These are phyloP conservation scores for Trichoderma cornu-damae DNA, from an alignment of 2,329 filamentous ascomycete species.

Conservation along the genomic window DNA sequence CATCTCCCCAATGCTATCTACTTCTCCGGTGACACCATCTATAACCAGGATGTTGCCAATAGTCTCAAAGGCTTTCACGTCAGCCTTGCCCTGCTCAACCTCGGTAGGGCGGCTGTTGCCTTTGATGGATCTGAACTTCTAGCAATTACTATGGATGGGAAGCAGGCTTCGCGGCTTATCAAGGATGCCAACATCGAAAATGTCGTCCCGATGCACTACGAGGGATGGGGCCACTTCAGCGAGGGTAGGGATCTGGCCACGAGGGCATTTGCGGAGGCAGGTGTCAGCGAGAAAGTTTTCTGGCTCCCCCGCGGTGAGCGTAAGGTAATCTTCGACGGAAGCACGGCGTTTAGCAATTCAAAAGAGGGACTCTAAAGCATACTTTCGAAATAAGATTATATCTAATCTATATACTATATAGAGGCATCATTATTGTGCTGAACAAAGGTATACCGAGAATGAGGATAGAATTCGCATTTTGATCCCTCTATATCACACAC, in stretches of 20 bases:
- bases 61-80: slow-evolving; percentile 37
- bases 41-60: slow-evolving; percentile 36
- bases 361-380: not conserved
- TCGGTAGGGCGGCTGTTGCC: slow-evolving; percentile 34
- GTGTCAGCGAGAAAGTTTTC: slow-evolving; percentile 31
- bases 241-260: slow-evolving; percentile 28
- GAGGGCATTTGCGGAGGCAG: slow-evolving; percentile 32
- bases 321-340: slow-evolving; percentile 11
- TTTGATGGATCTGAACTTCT: slow-evolving; percentile 24
- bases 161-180: slow-evolving; percentile 36
- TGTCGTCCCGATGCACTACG: slow-evolving; percentile 45
- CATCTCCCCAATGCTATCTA: slow-evolving; percentile 43
- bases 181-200: slow-evolving; percentile 37
- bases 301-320: slow-evolving; percentile 32
- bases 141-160: slow-evolving; percentile 43
- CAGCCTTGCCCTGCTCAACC: slow-evolving; percentile 37
- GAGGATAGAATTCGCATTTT: not conserved
- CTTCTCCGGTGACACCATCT: slow-evolving; percentile 47
- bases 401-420: not conserved
- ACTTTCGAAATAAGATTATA: not conserved
- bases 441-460: not conserved
- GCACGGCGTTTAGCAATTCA: not conserved
- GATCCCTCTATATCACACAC: not conserved
- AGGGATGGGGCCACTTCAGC: slow-evolving; percentile 42
- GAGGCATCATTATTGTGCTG: no score